These are phyloP conservation scores for Pugionium dolabratum DNA, from an alignment of 345 rosid species.

Conservation along the genomic window DNA sequence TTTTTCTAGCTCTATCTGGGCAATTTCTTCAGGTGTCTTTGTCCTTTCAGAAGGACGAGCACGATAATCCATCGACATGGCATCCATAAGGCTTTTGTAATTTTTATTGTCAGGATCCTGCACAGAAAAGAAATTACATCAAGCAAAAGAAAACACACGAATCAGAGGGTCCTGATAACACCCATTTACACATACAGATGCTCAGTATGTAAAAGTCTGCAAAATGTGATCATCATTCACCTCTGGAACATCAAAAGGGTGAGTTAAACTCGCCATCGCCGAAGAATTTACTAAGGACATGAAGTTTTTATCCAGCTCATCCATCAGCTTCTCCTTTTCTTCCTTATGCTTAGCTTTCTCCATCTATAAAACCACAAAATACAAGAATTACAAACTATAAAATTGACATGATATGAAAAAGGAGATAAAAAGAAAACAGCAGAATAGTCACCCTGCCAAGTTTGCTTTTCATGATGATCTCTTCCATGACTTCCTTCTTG, in stretches of 20 bases:
- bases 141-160: slow-evolving; percentile 16
- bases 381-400: slow-evolving; percentile 11
- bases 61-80: slow-evolving; percentile 65
- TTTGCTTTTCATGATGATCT: slow-evolving; percentile 94
- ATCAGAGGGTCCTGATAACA: slow-evolving; percentile 2
- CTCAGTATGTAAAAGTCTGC: no score
- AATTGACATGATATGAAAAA: slow-evolving; percentile 12
- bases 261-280: slow-evolving; percentile 60
- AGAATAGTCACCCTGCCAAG: slow-evolving; percentile 68
- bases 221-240: slow-evolving; percentile 16
- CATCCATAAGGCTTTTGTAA: slow-evolving; percentile 61
- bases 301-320: slow-evolving; percentile 74
- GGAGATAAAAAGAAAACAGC: slow-evolving; percentile 13
- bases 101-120: slow-evolving; percentile 53
- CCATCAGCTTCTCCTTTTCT: slow-evolving; percentile 76
- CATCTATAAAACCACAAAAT: slow-evolving; percentile 51
- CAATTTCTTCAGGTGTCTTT: slow-evolving; percentile 95
- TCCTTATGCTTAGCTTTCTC: slow-evolving; percentile 86
- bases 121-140: slow-evolving; percentile 24
- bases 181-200: not conserved
- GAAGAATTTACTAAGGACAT: slow-evolving; percentile 62
- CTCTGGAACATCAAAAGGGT: slow-evolving; percentile 38
- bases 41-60: slow-evolving; percentile 84
- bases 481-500: slow-evolving; percentile 89
- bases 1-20: slow-evolving; percentile 86